Evolutionary conservation across 2,329 filamentous ascomycete species (phyloP).

Genomic region (Aspergillus clavatus): DNA sequence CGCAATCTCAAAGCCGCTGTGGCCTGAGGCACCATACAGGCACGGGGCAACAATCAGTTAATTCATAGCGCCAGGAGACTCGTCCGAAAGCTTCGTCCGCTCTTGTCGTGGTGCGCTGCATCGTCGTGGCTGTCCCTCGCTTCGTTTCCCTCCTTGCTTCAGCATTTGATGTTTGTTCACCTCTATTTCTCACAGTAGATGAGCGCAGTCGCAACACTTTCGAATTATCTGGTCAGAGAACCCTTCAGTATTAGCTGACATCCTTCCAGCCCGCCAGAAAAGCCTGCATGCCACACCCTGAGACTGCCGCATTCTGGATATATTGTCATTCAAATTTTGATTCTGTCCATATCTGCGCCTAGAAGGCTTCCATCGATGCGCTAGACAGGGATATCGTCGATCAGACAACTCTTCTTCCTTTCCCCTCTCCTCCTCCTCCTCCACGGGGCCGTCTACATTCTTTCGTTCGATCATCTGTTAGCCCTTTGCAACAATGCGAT

Average conservation of each 20-base stretch:
- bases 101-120: not conserved
- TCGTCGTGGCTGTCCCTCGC: not conserved
- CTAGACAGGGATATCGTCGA: not conserved
- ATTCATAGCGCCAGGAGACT: not conserved
- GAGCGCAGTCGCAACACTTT: not conserved
- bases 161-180: not conserved
- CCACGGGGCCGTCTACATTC: not conserved
- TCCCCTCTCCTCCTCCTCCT: not conserved
- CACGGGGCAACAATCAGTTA: slow-evolving; percentile 1
- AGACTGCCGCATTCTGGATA: too few relatives aligned
- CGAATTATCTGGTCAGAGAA: not conserved
- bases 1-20: not conserved
- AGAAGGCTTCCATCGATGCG: not conserved
- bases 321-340: not conserved
- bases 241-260: not conserved
- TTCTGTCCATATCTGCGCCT: not conserved
- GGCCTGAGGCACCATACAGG: slow-evolving; percentile 6
- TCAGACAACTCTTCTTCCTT: not conserved
- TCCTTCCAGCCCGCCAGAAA: not conserved
- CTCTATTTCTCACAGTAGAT: not conserved
- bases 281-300: not conserved
- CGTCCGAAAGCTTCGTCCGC: not conserved
- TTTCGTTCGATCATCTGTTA: not conserved
- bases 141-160: not conserved
- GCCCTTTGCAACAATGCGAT: slow-evolving; percentile 10